Evolutionary conservation across 805 yeast species (phyloP), one percentile per base, ranked within the genome.

Genomic region (Ogataea philodendri): DNA sequence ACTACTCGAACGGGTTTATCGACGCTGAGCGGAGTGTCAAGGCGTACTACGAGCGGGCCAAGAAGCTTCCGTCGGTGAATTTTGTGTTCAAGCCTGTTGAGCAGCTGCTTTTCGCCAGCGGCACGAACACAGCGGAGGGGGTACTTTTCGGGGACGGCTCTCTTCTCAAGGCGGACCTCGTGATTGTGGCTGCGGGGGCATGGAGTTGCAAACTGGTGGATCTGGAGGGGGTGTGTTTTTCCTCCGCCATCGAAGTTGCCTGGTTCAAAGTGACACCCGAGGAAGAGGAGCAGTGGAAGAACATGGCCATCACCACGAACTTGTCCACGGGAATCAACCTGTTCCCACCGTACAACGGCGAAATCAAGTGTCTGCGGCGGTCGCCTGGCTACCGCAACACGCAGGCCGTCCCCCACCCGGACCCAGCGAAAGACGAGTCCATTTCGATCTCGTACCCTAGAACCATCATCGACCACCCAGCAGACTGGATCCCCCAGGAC

Each of bases 311-410:
- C 21, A 49, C 57, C 5, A 51, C 55, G 17, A 53, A 53, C 22
- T 32, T 53, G 7, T 51, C 56, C n/a, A 51, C 56, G 3, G 56
- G 57, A 32, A 49, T 53, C 26, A 52, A 52, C 31, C 22, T 51
- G 1, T 52, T 52, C 25, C 57, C 57, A 10, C 57, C 57, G 9
- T 51, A 49, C 28, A 42, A 52, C 10, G 56, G 57, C 6, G 57
- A 52, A 26, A 46, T 48, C 16, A 52, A 52, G 31, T 30, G 39
- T n/a, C 37, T 52, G 27, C 42, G 55, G 39, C 41, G 57, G 33
- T 52, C 55, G n/a, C 45, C 53, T 2, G 57, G 57, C 3, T 52
- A 51, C 33, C 49, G 45, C 21, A 52, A 52, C 20, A 49, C 56
- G 6, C 34, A 38, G 6, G 20, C 15, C 8, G 30, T 51, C n/a